Base-by-base conservation (phyloP, 2,329 filamentous ascomycete genomes). In the Colletotrichum sp. region DNA sequence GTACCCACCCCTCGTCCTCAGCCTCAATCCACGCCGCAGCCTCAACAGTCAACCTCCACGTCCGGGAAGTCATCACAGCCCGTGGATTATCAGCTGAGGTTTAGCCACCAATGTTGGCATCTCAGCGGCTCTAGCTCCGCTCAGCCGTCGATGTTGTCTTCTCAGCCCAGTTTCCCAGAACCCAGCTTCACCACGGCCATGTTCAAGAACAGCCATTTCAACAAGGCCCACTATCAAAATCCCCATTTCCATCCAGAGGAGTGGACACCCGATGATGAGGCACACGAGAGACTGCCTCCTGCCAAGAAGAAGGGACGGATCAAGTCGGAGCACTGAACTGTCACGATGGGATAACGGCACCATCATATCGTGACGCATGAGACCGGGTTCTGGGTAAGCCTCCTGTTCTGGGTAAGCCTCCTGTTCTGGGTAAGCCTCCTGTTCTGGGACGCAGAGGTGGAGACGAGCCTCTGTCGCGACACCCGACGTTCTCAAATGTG, bases 181-280 rank as follows among this genome's bases (percentile, higher is more conserved):
- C 87, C 88, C n/a, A 83, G 86, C 6, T 88, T 89, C 68, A 87
- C 87, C 69, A 93, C 90, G 3, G 89, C 86, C 67, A 91, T 90
- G 2, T 94, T 94, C 80, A 92, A 92, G 80, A 93, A 93, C 78
- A 92, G 90, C 68, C 90, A 93, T 71, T 93, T 91, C 84, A 94
- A 93, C 79, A 89, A 89, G 63, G 92, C 92, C 1, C 92, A 94
- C 80, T 94, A 91, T 79, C 91, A 92, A 75, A 94, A 94, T 78
- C 90, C 91, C 4, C 87, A 88, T 59, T 88, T 88, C 65, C 86
- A 87, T 44, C 86, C 86, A 1, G 86, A 88, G 73, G 85, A 87
- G 76, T 88, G 85, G 84, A 83, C 80, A 44, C 86, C 86, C 1
- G 85, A 86, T 5, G 86, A 87, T 39, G 84, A 87, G 8, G 63